A percentile compares a stretch with the other conserved stretches of the same genome.
These are phyloP conservation scores for Theileria orientalis DNA, from an alignment of 169 alveolate genomes.

Conservation along the genomic window DNA sequence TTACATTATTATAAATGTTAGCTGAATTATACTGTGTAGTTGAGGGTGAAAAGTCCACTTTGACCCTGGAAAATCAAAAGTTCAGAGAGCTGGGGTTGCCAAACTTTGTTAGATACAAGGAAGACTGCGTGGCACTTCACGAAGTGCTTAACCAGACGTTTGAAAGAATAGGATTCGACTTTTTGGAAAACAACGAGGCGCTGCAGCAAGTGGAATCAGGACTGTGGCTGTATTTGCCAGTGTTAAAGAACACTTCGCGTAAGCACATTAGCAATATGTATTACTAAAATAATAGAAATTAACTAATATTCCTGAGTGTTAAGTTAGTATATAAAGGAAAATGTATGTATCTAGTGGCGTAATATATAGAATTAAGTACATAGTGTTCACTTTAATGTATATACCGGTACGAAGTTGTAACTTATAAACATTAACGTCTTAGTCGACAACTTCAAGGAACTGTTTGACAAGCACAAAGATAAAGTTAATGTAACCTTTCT, in stretches of 20 bases:
- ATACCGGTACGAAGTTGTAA: too few relatives aligned
- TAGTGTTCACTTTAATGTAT: neutral
- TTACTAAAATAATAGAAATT: neutral
- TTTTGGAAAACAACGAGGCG: neutral
- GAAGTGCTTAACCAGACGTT: neutral
- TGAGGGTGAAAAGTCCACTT: neutral
- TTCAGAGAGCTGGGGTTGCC: neutral
- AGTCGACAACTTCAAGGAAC: constrained; percentile 4
- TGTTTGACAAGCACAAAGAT: neutral
- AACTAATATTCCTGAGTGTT: neutral
- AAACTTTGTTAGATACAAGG: neutral
- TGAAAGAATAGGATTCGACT: constrained; percentile 13
- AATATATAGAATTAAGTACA: neutral
- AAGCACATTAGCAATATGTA: neutral
- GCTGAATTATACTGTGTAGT: neutral
- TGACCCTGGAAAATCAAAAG: neutral
- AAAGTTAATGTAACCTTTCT: neutral
- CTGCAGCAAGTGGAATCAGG: constrained; percentile 1
- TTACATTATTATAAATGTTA: neutral
- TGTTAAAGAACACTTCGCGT: neutral
- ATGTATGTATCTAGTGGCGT: neutral
- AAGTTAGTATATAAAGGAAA: neutral
- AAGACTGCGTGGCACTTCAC: neutral
- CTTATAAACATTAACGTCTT: neutral
- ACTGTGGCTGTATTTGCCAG: constrained; percentile 4